These are phyloP conservation scores for Hysterium pulicare DNA, from an alignment of 2,329 filamentous ascomycete genomes.

Conservation along the genomic window DNA sequence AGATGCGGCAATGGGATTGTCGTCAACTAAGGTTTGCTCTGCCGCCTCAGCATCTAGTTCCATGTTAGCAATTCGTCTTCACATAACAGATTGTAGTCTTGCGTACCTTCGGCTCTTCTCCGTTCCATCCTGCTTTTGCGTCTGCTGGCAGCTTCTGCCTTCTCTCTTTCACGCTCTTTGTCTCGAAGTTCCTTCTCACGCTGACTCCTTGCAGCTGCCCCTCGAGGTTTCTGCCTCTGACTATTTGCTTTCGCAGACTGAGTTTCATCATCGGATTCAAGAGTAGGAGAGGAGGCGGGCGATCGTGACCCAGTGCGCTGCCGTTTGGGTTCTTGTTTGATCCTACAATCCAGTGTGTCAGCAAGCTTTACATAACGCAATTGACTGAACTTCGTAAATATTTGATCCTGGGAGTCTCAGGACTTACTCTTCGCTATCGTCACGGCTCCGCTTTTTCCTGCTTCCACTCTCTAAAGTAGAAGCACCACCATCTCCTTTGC, in stretches of 20 bases:
- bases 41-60: constrained; percentile 24
- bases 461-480: constrained; percentile 53
- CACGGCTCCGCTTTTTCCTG: constrained; percentile 78
- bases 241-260: constrained; percentile 42
- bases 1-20: constrained; percentile 18
- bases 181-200: constrained; percentile 61
- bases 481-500: constrained; percentile 71
- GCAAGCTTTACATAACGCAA: constrained; percentile 3
- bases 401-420: too few species aligned
- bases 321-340: constrained; percentile 69
- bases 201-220: constrained; percentile 48
- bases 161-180: constrained; percentile 67
- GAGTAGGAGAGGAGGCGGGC: constrained; percentile 48
- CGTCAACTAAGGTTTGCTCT: constrained; percentile 27
- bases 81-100: too few species aligned
- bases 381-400: not conserved
- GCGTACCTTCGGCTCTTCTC: constrained; percentile 73
- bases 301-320: constrained; percentile 65
- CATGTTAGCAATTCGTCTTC: constrained; percentile 22
- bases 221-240: constrained; percentile 42
- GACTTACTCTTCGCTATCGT: constrained; percentile 91
- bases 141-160: constrained; percentile 71
- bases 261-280: constrained; percentile 71
- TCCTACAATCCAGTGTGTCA: constrained; percentile 51
- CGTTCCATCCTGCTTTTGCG: constrained; percentile 79